Conservation (phyloP, 2,329 filamentous ascomycete genomes). For the Thyridium curvatum region DNA sequence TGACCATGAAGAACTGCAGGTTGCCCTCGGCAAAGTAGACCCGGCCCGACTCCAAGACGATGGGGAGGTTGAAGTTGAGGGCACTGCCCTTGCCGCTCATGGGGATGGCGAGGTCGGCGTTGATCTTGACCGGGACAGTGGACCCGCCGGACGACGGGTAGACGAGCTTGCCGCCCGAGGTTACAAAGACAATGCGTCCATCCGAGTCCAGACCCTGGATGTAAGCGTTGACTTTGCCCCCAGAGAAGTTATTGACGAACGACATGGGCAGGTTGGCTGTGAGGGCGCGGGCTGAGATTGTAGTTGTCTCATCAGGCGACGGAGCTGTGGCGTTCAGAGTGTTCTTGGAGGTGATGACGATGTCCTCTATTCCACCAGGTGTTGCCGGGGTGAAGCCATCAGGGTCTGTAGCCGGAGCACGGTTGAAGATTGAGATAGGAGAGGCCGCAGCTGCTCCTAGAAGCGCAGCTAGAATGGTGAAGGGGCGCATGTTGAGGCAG, state of each 20-base stretch:
- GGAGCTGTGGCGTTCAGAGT: slow-evolving; percentile 30
- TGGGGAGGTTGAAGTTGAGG: slow-evolving; percentile 30
- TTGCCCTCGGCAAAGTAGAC: slow-evolving; percentile 38
- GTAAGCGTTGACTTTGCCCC: slow-evolving; percentile 34
- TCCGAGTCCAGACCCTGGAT: slow-evolving; percentile 35
- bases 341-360: slow-evolving; percentile 29
- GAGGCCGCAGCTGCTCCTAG: too few species aligned
- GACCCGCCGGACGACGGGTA: slow-evolving; percentile 33
- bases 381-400: slow-evolving; percentile 19
- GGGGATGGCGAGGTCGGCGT: slow-evolving; percentile 33
- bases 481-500: too few species aligned
- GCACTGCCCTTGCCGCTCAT: slow-evolving; percentile 29
- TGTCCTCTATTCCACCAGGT: slow-evolving; percentile 21
- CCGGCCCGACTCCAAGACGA: slow-evolving; percentile 28
- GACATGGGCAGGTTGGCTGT: slow-evolving; percentile 16
- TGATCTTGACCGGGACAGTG: slow-evolving; percentile 25
- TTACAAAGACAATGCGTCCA: slow-evolving; percentile 34
- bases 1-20: slow-evolving; percentile 35
- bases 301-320: not conserved
- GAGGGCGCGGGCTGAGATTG: slow-evolving; percentile 1
- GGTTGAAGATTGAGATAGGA: too few species aligned
- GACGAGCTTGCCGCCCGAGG: slow-evolving; percentile 29
- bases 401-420: too few species aligned
- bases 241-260: slow-evolving; percentile 36
- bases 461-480: too few species aligned